phyloP scores from a whole-genome alignment of 2,329 filamentous ascomycete species.

The Iodosphaeria phyllophila region DNA sequence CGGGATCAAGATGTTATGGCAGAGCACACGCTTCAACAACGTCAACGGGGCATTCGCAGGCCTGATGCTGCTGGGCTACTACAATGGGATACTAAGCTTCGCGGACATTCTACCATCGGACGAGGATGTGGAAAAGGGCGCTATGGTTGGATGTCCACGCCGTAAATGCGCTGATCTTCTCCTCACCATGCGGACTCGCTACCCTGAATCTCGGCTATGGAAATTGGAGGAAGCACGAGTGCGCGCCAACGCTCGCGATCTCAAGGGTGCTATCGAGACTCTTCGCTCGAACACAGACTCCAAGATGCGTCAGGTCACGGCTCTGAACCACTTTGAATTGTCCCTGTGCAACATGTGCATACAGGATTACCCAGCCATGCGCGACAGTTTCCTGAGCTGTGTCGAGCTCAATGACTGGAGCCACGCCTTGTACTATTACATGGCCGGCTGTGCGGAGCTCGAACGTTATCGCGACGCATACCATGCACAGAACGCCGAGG shows the following conservation, averaged over 20 bases:
- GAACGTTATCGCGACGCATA: slow-evolving; percentile 57
- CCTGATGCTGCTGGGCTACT: slow-evolving; percentile 65
- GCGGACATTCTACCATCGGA: slow-evolving; percentile 68
- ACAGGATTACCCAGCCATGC: slow-evolving; percentile 58
- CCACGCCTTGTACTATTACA: slow-evolving; percentile 75
- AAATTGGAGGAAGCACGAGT: slow-evolving; percentile 72
- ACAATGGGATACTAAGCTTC: slow-evolving; percentile 71
- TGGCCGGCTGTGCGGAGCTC: slow-evolving; percentile 60
- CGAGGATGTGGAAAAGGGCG: slow-evolving; percentile 31
- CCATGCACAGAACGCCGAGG: slow-evolving; percentile 33
- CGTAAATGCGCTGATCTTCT: slow-evolving; percentile 50
- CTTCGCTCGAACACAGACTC: slow-evolving; percentile 40
- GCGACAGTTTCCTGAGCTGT: slow-evolving; percentile 55
- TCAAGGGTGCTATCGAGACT: slow-evolving; percentile 49
- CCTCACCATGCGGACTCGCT: slow-evolving; percentile 53
- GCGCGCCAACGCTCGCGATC: slow-evolving; percentile 43
- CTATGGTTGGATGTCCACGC: slow-evolving; percentile 51
- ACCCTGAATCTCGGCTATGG: slow-evolving; percentile 75
- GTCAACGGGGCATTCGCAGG: slow-evolving; percentile 85
- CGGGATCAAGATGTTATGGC: slow-evolving; percentile 77
- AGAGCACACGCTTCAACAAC: slow-evolving; percentile 67
- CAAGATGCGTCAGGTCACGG: slow-evolving; percentile 75
- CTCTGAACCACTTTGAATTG: slow-evolving; percentile 70
- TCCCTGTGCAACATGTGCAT: slow-evolving; percentile 61
- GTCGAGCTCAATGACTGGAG: slow-evolving; percentile 81